Percentiles rank a stretch among this genome's conserved stretches.
These are phyloP conservation scores for Darksidea phi DNA, from an alignment of 495 filamentous ascomycete genomes.

Conservation along the genomic window DNA sequence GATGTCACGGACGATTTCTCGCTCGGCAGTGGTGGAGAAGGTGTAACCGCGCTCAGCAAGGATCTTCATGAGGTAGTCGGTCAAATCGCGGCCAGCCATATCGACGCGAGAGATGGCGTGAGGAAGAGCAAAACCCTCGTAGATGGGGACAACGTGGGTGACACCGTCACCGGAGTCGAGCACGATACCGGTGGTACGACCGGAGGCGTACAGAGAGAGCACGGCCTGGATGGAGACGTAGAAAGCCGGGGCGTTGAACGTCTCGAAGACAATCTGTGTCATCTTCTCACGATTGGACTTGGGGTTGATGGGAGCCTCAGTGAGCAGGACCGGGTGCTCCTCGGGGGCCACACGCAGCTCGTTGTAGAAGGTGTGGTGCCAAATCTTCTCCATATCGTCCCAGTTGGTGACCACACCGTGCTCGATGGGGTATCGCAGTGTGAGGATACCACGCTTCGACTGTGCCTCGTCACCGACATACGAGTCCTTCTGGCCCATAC, in stretches of 20 bases:
- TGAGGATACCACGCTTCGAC: constrained; percentile 99
- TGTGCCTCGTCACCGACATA: constrained; percentile 99
- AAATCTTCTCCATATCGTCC: constrained; percentile 99
- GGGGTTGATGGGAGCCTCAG: constrained; percentile 99
- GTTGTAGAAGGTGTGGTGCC: constrained; percentile 99
- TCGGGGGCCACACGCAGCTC: constrained; percentile 99
- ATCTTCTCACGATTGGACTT: constrained; percentile 99
- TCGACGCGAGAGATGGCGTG: constrained; percentile 99
- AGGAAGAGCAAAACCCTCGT: constrained; percentile 99
- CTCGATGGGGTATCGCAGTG: constrained; percentile 98
- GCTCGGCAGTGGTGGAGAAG: constrained; percentile 99
- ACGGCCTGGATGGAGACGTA: constrained; percentile 99
- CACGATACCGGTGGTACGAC: constrained; percentile 99
- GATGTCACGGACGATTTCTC: constrained; percentile 99
- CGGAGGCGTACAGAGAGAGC: constrained; percentile 97
- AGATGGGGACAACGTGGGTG: constrained; percentile 99
- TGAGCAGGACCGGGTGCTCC: constrained; percentile 99
- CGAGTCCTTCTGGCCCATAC: constrained; percentile 99
- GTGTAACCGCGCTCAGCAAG: constrained; percentile 98
- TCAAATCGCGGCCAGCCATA: constrained; percentile 99
- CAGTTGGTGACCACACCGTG: constrained; percentile 99
- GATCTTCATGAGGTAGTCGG: constrained; percentile 99
- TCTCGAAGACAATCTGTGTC: constrained; percentile 99
- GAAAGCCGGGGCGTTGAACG: constrained; percentile 99
- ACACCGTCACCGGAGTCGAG: constrained; percentile 99